Percentiles rank a stretch among this genome's conserved stretches.
Evolutionary conservation across 352 stramenopile genomes (phyloP).

Genomic region (Phytophthora citrophthora): DNA sequence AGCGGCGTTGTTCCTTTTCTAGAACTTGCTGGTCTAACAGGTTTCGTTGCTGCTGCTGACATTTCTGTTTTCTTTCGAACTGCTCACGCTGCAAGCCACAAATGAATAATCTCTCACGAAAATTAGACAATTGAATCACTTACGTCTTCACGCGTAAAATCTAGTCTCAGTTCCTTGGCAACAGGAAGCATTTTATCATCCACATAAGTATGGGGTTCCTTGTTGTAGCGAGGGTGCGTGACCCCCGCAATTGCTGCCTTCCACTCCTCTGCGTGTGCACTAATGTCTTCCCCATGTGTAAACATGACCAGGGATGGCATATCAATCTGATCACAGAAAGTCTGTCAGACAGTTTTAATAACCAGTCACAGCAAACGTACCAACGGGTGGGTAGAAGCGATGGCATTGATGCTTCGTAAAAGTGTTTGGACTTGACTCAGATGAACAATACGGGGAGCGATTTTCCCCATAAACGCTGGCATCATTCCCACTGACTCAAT

Average conservation of each 20-base stretch:
- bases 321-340: constrained; percentile 19
- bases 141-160: constrained; percentile 20
- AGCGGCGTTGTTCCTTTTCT: constrained; percentile 21
- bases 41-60: constrained; percentile 26
- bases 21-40: constrained; percentile 38
- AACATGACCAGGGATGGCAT: constrained; percentile 24
- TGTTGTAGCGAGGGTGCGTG: neutral
- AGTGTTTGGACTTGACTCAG: constrained; percentile 48
- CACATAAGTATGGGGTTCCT: constrained; percentile 1
- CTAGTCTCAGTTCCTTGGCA: neutral
- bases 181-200: constrained; percentile 2
- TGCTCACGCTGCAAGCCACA: constrained; percentile 12
- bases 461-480: constrained; percentile 39
- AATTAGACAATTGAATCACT: constrained; percentile 1
- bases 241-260: constrained; percentile 7
- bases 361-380: constrained; percentile 12
- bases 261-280: constrained; percentile 29
- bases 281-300: constrained; percentile 15
- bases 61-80: constrained; percentile 23
- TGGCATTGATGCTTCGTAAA: constrained; percentile 40
- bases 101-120: neutral
- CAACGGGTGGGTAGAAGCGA: constrained; percentile 27
- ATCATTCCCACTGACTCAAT: constrained; percentile 38
- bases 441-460: constrained; percentile 31
- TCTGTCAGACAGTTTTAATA: constrained; percentile 3